A percentile compares a stretch with the other conserved stretches of the same genome.
Conservation (phyloP, 768 basidiomycete genomes). For the Hericium coralloides region DNA sequence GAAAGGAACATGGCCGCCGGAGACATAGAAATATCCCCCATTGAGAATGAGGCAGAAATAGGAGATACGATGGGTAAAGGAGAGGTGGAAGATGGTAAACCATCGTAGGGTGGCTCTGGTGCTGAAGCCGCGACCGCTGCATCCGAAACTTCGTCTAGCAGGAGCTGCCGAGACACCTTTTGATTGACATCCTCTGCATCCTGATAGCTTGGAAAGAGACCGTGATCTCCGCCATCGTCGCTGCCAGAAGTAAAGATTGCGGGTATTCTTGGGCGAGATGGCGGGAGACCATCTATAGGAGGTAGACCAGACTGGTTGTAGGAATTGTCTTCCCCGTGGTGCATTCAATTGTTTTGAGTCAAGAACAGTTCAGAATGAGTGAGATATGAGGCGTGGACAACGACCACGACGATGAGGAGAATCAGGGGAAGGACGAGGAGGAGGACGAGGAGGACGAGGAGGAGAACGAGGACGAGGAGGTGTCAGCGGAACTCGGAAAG, state of each 20-base stretch:
- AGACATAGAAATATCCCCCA: slow-evolving; percentile 29
- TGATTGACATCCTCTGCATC: slow-evolving; percentile 9
- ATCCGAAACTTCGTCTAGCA: slow-evolving; percentile 2
- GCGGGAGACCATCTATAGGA: neutral
- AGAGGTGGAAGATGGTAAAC: slow-evolving; percentile 1
- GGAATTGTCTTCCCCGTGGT: neutral
- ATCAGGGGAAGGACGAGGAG: neutral
- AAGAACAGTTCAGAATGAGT: neutral
- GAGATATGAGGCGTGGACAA: neutral
- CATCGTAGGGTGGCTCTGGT: slow-evolving; percentile 5
- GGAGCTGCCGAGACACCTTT: slow-evolving; percentile 5
- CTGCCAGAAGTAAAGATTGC: neutral
- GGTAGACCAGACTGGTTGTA: neutral
- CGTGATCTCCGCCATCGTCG: neutral
- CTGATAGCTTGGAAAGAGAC: neutral
- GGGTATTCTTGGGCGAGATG: slow-evolving; percentile 2
- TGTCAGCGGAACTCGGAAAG: neutral
- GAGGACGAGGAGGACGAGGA: neutral
- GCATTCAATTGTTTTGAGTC: neutral
- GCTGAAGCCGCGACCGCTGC: slow-evolving; percentile 8
- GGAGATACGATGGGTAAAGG: slow-evolving; percentile 2
- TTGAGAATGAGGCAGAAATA: slow-evolving; percentile 6
- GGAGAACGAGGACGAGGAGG: neutral
- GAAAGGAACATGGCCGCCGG: slow-evolving; percentile 73
- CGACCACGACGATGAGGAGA: neutral